Evolutionary conservation across 78 protist species (phyloP).

Genomic region (Thecamonas trahens): DNA sequence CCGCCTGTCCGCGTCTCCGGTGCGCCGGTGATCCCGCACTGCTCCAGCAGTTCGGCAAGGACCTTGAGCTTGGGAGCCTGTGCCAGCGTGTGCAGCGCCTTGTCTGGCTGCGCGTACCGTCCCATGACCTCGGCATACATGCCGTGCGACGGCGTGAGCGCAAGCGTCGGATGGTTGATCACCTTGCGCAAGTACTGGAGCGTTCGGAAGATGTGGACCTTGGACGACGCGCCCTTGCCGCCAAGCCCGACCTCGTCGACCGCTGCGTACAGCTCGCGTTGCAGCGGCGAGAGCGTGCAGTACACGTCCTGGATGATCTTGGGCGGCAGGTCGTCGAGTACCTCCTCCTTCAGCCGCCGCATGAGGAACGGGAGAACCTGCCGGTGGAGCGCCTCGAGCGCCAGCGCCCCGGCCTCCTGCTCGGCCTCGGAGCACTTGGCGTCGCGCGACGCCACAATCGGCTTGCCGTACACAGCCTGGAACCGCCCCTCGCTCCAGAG

Average conservation of each 20-base stretch:
- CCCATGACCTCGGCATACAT: constrained; percentile 3
- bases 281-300: constrained; percentile 65
- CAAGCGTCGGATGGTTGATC: constrained; percentile 84
- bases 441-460: constrained; percentile 50
- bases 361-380: constrained; percentile 93
- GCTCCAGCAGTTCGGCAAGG: constrained; percentile 49
- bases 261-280: constrained; percentile 31
- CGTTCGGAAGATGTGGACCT: constrained; percentile 66
- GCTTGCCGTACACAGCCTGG: constrained; percentile 41
- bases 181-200: constrained; percentile 75
- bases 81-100: not conserved
- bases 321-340: constrained; percentile 93
- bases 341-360: constrained; percentile 90
- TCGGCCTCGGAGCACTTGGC: constrained; percentile 37
- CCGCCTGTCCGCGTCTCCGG: not conserved
- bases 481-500: constrained; percentile 75
- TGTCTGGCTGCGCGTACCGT: not conserved
- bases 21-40: constrained; percentile 51
- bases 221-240: not conserved
- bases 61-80: constrained; percentile 76
- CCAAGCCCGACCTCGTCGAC: not conserved
- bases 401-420: constrained; percentile 60
- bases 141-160: constrained; percentile 46
- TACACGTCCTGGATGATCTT: constrained; percentile 89
- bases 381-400: constrained; percentile 72